Base-by-base conservation (phyloP, 2,329 filamentous ascomycete species). In the Penicillium sp. region DNA sequence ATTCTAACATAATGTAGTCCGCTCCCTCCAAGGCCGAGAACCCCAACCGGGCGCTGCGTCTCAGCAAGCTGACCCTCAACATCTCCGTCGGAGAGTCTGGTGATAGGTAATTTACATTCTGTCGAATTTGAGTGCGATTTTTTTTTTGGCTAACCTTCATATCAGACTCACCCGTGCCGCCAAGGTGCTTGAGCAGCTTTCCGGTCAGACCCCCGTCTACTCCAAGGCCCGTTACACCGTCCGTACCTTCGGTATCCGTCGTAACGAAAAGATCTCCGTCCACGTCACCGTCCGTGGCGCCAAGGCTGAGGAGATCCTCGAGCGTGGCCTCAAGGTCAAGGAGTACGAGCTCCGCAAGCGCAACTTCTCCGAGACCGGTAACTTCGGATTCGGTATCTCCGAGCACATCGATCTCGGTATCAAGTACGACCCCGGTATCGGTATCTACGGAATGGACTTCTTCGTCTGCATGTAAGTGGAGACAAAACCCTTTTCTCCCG, bases 281-380 rank as follows among this genome's bases (percentile, higher is more conserved):
- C 94, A 99, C 85, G 94, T 99, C 77, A 99, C 94, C 77, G 92
- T 99, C 83, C 94, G 94, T 79, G 94, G 94, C 77, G 92, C 94
- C 81, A 97, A 90, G 89, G 94, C 94, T 63, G 94, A 99, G 87
- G 94, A 99, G 83, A 99, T 99, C 75, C 89, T 99, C 77, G 94
- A 99, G 90, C 93, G 94, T 87, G 94, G 94, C 79, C 89, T 99
- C 79, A 99, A 99, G 89, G 94, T 99, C 88, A 99, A 99, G 92
- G 94, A 99, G 84, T 99, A 99, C 85, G 94, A 99, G 82, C 86
- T 99, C 74, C 89, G 91, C 83, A 96, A 94, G 88, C 89, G 90
- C 82, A 99, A 99, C 90, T 99, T 99, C 89, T 93, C 88, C 77
- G 91, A 96, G 87, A 97, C 93, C 68, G 94, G 94, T 79, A 96